phyloP scores from a whole-genome alignment of 2,329 filamentous ascomycete species.

The Ceratocystis huliohia region DNA sequence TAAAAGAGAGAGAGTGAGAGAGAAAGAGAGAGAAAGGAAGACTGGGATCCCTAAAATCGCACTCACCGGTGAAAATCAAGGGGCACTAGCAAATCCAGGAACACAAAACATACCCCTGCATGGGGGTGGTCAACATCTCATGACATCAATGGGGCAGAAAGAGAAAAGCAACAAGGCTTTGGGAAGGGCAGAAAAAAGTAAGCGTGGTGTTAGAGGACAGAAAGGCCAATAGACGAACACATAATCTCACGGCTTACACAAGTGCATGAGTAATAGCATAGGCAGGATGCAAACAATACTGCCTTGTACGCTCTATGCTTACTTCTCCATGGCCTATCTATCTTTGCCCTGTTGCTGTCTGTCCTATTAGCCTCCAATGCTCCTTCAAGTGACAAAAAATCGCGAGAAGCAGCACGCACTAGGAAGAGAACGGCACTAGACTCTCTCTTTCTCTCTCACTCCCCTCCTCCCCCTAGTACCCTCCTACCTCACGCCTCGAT shows the following conservation, averaged over 20 bases:
- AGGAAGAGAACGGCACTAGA: not conserved
- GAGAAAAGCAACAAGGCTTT: not conserved
- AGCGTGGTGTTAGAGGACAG: not conserved
- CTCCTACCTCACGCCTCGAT: too few species aligned
- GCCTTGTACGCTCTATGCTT: too few species aligned
- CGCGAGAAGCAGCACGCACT: not conserved
- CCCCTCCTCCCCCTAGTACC: too few species aligned
- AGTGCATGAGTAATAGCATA: too few species aligned
- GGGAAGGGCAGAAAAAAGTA: not conserved
- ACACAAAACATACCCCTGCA: slow-evolving; percentile 11
- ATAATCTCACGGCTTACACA: too few species aligned
- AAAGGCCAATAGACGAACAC: too few species aligned
- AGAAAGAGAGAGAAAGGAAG: not conserved
- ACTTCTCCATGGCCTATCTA: too few species aligned
- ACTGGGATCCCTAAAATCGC: not conserved
- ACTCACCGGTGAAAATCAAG: slow-evolving; percentile 1
- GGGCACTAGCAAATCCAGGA: slow-evolving; percentile 5
- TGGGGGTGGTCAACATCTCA: not conserved
- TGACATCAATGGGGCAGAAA: not conserved
- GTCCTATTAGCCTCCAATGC: too few species aligned
- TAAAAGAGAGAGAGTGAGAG: not conserved
- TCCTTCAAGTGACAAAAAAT: not conserved
- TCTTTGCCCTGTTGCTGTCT: too few species aligned
- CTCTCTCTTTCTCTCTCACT: not conserved
- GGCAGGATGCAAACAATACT: too few species aligned